Base-by-base conservation (phyloP, 805 yeast species). In the Cyberlindnera mycetangii region DNA sequence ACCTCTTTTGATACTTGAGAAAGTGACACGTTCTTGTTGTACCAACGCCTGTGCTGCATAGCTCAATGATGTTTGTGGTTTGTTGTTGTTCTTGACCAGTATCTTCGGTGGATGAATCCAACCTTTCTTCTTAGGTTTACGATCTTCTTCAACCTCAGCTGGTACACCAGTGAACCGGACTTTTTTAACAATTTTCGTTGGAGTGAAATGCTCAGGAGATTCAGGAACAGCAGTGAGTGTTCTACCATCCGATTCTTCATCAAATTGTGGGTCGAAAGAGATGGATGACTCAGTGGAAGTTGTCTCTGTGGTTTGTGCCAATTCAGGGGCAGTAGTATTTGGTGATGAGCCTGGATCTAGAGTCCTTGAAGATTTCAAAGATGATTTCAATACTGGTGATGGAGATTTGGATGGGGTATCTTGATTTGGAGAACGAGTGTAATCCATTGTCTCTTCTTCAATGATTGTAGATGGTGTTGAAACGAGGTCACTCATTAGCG, bases 121-220 rank as follows among this genome's bases (percentile, higher is more conserved):
- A 2, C 60, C 59, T 34, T 42, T 49, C 19, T 50, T 47, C 40
- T 54, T 56, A 5, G 59, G 56, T 30, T 51, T 55, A 1, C 37
- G 35, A 2, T 53, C 57, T 10, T 52, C 56, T 22, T 45, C 54
- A 24, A 48, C 27, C 8, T 48, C 41, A n/a, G 41, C 56, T 5
- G 62, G 62, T 8, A 59, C 57, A 14, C 64, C 62, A 15, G 47
- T 56, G 39, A 59, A 59, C 6, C 64, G 42, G 5, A 59, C 64
- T 30, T 52, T 55, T 41, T 59, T 59, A 15, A 56, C 32, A 2
- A 45, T 48, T 27, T 48, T 50, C 41, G 36, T 37, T 41, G 47
- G 47, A 20, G 34, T 27, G 4, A 17, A 16, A 3, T 27, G 14
- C 10, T 30, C 41, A 5, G 30, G 37, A 4, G 48, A 12, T 8